Evolutionary conservation across 2,329 filamentous ascomycete species (phyloP).

Genomic region (Fusarium irregulare): DNA sequence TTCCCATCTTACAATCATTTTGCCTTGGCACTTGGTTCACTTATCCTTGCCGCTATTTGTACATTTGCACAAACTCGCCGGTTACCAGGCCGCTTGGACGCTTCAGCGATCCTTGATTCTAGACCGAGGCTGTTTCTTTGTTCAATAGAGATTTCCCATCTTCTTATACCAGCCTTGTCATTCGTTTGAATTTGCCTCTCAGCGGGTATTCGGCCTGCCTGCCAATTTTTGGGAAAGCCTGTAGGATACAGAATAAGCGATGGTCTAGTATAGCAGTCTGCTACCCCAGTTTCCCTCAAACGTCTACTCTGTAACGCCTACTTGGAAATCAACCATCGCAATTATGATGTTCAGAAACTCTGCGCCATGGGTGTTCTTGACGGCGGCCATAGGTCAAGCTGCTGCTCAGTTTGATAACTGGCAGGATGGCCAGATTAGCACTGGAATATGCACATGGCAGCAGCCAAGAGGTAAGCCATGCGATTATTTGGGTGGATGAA

Average conservation of each 20-base stretch:
- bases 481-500: neutral
- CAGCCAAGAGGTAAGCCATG: slow-evolving; percentile 55
- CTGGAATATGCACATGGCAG: slow-evolving; percentile 70
- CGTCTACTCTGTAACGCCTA: slow-evolving; percentile 15
- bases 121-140: slow-evolving; percentile 19
- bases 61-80: slow-evolving; percentile 15
- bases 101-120: slow-evolving; percentile 17
- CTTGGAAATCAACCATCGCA: slow-evolving; percentile 6
- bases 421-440: slow-evolving; percentile 63
- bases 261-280: slow-evolving; percentile 38
- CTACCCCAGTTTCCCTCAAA: slow-evolving; percentile 31
- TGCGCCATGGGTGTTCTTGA: slow-evolving; percentile 32
- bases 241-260: slow-evolving; percentile 30
- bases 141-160: slow-evolving; percentile 9
- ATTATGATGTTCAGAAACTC: slow-evolving; percentile 35
- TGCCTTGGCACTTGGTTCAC: slow-evolving; percentile 1
- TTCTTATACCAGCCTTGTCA: slow-evolving; percentile 16
- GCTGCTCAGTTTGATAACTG: slow-evolving; percentile 60
- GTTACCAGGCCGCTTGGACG: slow-evolving; percentile 10
- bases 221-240: slow-evolving; percentile 1
- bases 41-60: slow-evolving; percentile 17
- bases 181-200: slow-evolving; percentile 6
- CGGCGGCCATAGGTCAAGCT: slow-evolving; percentile 24
- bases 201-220: slow-evolving; percentile 2
- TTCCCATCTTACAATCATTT: slow-evolving; percentile 2